Conservation (phyloP, 1,284 basidiomycete species). For the Earliella scabrosa region DNA sequence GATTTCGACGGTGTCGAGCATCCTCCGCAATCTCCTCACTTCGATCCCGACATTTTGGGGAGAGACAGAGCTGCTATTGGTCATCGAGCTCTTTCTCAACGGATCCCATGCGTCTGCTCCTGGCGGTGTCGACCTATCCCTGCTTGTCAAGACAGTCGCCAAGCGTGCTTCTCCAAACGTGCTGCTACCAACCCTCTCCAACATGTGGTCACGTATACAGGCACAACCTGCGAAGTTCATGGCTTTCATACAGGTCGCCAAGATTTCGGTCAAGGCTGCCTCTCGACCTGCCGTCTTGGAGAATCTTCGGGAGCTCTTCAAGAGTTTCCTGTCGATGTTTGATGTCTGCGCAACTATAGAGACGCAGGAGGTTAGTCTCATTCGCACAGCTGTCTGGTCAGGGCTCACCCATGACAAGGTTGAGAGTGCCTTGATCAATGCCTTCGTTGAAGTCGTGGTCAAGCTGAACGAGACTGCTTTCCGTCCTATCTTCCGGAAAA, state of each 20-base stretch:
- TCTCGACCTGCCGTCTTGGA: constrained; percentile 69
- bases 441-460: constrained; percentile 89
- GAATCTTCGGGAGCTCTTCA: constrained; percentile 77
- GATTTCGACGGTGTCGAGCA: constrained; percentile 45
- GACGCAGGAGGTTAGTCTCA: background rate
- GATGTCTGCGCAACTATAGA: constrained; percentile 40
- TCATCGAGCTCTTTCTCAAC: constrained; percentile 63
- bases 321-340: constrained; percentile 83
- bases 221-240: constrained; percentile 41
- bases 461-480: constrained; percentile 95
- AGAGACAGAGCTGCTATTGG: constrained; percentile 54
- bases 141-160: constrained; percentile 59
- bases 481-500: constrained; percentile 88
- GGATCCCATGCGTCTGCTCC: constrained; percentile 23
- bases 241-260: constrained; percentile 73
- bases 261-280: constrained; percentile 67
- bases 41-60: constrained; percentile 79
- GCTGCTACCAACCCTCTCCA: constrained; percentile 65
- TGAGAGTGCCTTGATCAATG: constrained; percentile 61
- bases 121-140: constrained; percentile 35
- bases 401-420: constrained; percentile 47
- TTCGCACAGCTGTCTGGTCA: background rate
- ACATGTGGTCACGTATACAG: constrained; percentile 51
- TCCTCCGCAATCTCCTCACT: constrained; percentile 58
- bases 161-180: constrained; percentile 74